Conservation (phyloP, 345 rosid genomes). For the Citrus unshiu region DNA sequence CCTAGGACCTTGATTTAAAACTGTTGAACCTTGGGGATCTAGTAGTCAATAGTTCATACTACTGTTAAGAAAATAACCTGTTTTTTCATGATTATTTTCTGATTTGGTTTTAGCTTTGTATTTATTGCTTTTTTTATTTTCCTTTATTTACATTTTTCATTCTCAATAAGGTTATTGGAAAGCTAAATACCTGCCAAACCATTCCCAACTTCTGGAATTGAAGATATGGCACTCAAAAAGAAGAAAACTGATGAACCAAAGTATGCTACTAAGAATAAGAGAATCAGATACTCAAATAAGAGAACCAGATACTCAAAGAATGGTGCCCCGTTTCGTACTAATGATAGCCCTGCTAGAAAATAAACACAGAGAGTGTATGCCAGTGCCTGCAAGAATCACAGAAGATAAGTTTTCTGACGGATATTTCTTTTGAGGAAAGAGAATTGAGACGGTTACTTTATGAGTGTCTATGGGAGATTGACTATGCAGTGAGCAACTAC, state of each 20-base stretch:
- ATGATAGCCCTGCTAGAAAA: conserved; percentile 27
- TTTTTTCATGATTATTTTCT: background rate
- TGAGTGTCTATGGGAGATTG: conserved; percentile 33
- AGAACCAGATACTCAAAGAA: conserved; percentile 3
- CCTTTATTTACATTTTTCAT: background rate
- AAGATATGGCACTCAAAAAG: conserved; percentile 27
- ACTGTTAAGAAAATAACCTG: background rate
- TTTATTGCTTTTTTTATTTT: background rate
- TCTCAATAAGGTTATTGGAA: background rate
- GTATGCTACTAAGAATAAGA: conserved; percentile 22
- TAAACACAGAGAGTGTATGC: conserved; percentile 21
- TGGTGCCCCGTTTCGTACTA: conserved; percentile 21
- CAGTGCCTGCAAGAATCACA: conserved; percentile 25
- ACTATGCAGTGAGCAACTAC: conserved; percentile 30
- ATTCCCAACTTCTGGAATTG: conserved; percentile 37
- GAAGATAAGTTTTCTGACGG: conserved; percentile 4
- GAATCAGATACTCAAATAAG: background rate
- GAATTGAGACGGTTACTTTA: conserved; percentile 10
- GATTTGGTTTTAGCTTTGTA: background rate
- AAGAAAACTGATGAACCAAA: conserved; percentile 31
- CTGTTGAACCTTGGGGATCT: background rate
- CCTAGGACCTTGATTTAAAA: no score
- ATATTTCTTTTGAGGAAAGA: background rate
- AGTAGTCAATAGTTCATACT: background rate
- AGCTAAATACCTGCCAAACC: conserved; percentile 31